Base-by-base conservation (phyloP, 2,329 filamentous ascomycete species). In the Ceratocystis lukuohia region DNA sequence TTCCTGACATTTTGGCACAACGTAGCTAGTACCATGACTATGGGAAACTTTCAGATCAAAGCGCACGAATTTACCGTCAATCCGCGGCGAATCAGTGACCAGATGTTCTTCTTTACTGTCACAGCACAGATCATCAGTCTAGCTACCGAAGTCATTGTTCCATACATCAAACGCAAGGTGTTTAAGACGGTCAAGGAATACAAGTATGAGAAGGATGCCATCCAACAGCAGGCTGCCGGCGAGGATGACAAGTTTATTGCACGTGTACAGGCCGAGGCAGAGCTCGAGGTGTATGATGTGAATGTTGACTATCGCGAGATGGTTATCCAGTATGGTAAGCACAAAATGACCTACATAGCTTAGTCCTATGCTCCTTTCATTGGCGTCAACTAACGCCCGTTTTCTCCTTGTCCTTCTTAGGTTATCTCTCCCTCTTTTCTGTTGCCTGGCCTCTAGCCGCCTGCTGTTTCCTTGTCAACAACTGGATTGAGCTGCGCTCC, bases 81-180 rank as follows among this genome's bases (percentile, higher is more conserved):
- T 72, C 88, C 91, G 0, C 82, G 86, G 70, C 83, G 94, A 17
- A 84, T 97, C 45, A 88, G 87, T 71, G 89, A 91, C 71, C 93
- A 97, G 74, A 90, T 96, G 74, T 94, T 96, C 69, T 97, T 96
- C 77, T 94, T 96, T 69, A 96, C 93, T 0, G 89, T 97, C 41
- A 96, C 93, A 0, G 93, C 91, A 0, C 93, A 96, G 73, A 83
- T 96, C 46, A 87, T 99, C 71, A 94, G 89, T 73, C 87, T 96
- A 65, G 85, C 82, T 12, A 85, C 93, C 69, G 94, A 99, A 74
- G 84, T 91, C 4, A 78, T 96, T 45, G 84, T 96, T 1, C 94
- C 94, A 0, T 91, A 90, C 70, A 76, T 90, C 64, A 96, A 96
- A 76, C 87, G 89, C 69, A 85, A 85, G 71, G 84, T 87, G 0